Evolutionary conservation across 805 yeast species (phyloP), one percentile per base, ranked within the genome.

Genomic region (Candida sanyiensis): DNA sequence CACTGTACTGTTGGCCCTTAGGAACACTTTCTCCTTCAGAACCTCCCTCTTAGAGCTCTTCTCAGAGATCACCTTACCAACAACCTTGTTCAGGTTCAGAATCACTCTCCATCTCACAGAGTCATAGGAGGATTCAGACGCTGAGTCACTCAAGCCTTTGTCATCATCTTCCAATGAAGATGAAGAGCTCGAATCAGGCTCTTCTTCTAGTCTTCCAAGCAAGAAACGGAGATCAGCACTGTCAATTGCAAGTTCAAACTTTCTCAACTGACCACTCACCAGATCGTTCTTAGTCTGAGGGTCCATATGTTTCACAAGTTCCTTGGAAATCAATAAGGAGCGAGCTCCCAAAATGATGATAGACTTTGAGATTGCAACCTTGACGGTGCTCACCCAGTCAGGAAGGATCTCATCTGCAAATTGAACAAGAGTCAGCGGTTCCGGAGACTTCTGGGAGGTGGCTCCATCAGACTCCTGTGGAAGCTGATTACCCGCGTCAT

Each of bases 261-360:
- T 63, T 48, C 70, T 60, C 33, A 66, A 37, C 33, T 63, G 61
- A 6, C 67, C 69, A 42, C 57, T 57, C 3, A 67, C 61, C n/a
- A 65, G 46, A 45, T 68, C 72, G 33, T 63, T 62, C 17, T 59
- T 52, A 28, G 66, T 58, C 28, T 60, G 65, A 3, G 63, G 40
- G 7, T 57, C 57, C 2, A 59, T 35, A 3, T 46, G 39, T 17
- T 64, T 57, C 33, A 67, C 58, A 2, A 61, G 47, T 18, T 62
- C 65, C 15, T 65, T 59, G 5, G 72, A 67, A 51, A 70, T 53
- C 34, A 70, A 55, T 2, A 69, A 58, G 1, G 74, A 69, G 27
- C 75, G 58, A 7, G 70, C 60, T 4, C 73, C 73, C 10, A 67
- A 32, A 3, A 55, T 39, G 1, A 64, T 21, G 3, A 43, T 45